A percentile compares a stretch with the other conserved stretches of the same genome.
Evolutionary conservation across 192 early-diverging fungal species (phyloP).

Genomic region (Backusella macrospora): DNA sequence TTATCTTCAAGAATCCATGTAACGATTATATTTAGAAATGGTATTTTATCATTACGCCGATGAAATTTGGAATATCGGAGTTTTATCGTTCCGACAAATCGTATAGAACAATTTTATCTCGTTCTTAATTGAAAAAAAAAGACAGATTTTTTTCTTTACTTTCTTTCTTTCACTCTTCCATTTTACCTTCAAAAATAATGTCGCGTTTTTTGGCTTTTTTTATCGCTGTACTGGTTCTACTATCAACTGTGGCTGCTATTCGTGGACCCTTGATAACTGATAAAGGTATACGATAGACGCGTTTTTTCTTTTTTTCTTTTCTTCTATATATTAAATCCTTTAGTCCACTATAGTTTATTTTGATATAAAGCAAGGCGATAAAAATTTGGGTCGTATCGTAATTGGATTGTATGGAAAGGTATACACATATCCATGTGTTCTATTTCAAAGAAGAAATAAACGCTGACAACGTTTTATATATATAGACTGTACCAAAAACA

Average conservation of each 20-base stretch:
- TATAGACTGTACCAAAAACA: slow-evolving; percentile 61
- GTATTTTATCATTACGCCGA: too few relatives aligned
- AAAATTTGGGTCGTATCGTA: slow-evolving; percentile 65
- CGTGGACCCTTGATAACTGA: slow-evolving; percentile 67
- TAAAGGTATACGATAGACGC: slow-evolving; percentile 46
- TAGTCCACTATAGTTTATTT: slow-evolving; percentile 66
- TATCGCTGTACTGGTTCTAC: background rate
- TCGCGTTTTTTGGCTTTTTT: slow-evolving; percentile 4
- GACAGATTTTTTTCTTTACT: too few relatives aligned
- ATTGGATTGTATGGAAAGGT: slow-evolving; percentile 75
- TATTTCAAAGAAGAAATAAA: background rate
- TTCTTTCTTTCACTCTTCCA: too few relatives aligned
- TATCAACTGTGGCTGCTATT: slow-evolving; percentile 43
- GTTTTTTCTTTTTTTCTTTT: background rate
- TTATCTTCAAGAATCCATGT: too few relatives aligned
- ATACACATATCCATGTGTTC: background rate
- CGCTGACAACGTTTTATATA: background rate
- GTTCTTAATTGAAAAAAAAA: too few relatives aligned
- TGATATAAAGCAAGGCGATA: slow-evolving; percentile 80
- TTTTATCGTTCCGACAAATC: too few relatives aligned
- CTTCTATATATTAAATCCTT: background rate
- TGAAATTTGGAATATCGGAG: too few relatives aligned
- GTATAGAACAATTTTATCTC: too few relatives aligned
- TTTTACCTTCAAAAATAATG: too few relatives aligned
- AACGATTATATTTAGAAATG: too few relatives aligned